Base-by-base conservation (phyloP, 1,284 basidiomycete genomes). In the Puccinia coronata region DNA sequence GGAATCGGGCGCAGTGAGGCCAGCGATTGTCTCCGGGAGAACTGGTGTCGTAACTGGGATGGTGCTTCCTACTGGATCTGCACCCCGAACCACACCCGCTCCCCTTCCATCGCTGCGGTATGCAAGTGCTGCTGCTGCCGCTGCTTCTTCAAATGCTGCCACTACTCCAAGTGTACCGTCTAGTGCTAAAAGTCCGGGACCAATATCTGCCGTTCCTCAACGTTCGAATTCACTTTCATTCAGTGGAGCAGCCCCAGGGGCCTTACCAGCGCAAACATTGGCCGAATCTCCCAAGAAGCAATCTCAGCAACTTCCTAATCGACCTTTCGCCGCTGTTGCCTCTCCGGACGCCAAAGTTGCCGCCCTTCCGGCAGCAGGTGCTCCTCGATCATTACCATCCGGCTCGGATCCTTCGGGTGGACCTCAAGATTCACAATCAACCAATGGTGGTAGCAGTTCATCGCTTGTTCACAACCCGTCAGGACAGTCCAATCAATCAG, bases 101-200 rank as follows among this genome's bases (percentile, higher is more conserved):
- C 86, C 90, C 28, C 86, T 93, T 74, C 92, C 94, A 36, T 89
- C 90, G 0, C 94, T 96, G 85, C 90, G 93, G 72, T 98, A 98
- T 85, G 93, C 96, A 47, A 91, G 94, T 11, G 95, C 94, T 0
- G 95, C 95, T 1, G 95, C 94, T 0, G 94, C 94, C 0, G 93
- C 93, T 3, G 92, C 92, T 20, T 86, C 81, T 49, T 72, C 80
- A 18, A 51, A 51, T 0, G 93, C 92, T 2, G 92, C 92, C 12
- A 55, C 74, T 51, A 53, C 85, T 9, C 82, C 84, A 53, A 57
- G 25, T 31, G 75, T 49, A 5, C 75, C 63, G 12, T 34, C 75
- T 18, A 78, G 79, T 71, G 69, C 61, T 41, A 80, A 80, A 36
- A 80, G 79, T 73, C 79, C 79, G 0, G 59, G 57, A 18, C 55